Evolutionary conservation across 2,329 filamentous ascomycete species (phyloP), one percentile per base, ranked within the genome.

Genomic region (Grosmannia clavigera): DNA sequence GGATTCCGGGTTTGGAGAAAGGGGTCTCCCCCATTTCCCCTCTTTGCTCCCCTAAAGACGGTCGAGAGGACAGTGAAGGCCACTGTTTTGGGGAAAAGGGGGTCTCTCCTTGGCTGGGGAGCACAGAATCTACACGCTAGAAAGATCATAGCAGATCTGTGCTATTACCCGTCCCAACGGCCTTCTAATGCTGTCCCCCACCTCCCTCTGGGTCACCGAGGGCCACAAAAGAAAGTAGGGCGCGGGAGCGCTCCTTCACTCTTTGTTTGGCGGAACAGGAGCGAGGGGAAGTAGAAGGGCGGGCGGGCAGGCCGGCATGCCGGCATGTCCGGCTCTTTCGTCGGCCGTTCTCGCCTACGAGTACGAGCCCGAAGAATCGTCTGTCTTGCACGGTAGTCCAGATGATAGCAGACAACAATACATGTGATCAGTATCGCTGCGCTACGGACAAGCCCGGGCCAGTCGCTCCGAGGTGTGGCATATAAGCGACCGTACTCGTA

Each of bases 81-180:
- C 22, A 25, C 25, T 56, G 35, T 31, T 43, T 53, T 33, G 57
- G 48, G 50, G 27, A 33, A 40, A 40, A n/a, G 19, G 57, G 33
- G 50, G 54, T 46, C 54, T 46, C 54, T 56, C 54, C 35, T 5
- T 40, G 52, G 48, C 48, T 51, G 48, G 43, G 58, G 35, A 59
- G 40, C 53, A 53, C 53, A 59, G 58, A 59, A 59, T 59, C 58
- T 59, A 48, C 19, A 55, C 58, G 58, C 58, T 59, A 59, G 58
- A 56, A 55, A 55, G 58, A 43, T 48, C 55, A 55, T 31, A 43
- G 14, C 58, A 56, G 58, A 59, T 59, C 58, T 55, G 38, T 51
- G 40, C 12, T 54, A 53, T 52, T 57, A 35, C 5, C 19, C 22
- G n/a, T 51, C 27, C n/a, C 55, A 48, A 46, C 40, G 55, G 16